Base-by-base conservation (phyloP, 176 grass and related monocot genomes). In the Pontederia crassipes region DNA sequence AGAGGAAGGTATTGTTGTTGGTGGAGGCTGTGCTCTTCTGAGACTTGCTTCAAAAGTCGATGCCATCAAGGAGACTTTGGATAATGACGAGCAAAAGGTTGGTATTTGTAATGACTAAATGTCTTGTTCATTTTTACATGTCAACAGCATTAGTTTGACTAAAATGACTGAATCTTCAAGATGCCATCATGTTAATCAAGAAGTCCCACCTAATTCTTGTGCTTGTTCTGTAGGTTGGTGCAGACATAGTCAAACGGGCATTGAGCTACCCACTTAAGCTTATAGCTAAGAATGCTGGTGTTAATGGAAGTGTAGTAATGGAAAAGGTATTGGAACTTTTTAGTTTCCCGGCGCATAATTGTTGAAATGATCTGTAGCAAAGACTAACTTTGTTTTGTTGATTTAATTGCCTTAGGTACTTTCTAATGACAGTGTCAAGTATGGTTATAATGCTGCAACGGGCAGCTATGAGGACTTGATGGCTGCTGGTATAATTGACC, bases 401-500 rank as follows among this genome's bases (percentile, higher is more conserved):
- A 14, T 5, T 52, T 52, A 52, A 52, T 52, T 52, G 50, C 15
- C 13, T 61, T 77, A 95, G 90, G 90, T 95, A 70, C 85, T 95
- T 66, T 63, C 82, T 13, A 86, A 79, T 28, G 86, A 95, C 35
- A 81, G 86, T 64, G 57, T 66, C 70, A 95, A 89, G 73, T 79
- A 54, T 53, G 90, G 86, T 50, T 95, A 95, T 72, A 95, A 95
- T 68, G 90, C 90, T 61, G 86, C 82, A 24, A 89, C 90, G 14
- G 90, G 90, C 45, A 76, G 86, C 51, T 89, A 95, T 0, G 90
- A 95, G 74, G 90, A 95, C 58, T 69, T 95, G 79, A 95, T 95
- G 90, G 90, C 90, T 81, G 90, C 74, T 74, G 90, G 90, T 70
- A 95, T 95, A 66, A 95, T 95, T 64, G 90, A 95, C 68, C 90